Conservation (phyloP, 495 filamentous ascomycete species). For the Penicillium daleae region DNA sequence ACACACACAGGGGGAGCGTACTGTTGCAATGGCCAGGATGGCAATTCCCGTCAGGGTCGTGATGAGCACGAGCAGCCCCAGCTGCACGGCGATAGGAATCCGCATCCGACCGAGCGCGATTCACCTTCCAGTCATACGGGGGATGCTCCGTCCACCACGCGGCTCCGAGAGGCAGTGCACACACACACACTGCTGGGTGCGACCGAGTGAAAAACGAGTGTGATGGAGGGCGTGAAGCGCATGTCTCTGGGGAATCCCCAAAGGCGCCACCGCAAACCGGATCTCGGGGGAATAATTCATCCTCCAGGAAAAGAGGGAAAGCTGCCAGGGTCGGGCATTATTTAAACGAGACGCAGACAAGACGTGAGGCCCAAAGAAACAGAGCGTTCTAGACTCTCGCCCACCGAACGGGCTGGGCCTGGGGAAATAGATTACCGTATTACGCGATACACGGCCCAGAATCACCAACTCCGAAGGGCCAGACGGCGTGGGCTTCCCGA, state of each 20-base stretch:
- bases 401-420: no score
- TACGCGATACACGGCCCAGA: no score
- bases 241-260: not conserved
- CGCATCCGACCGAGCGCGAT: constrained; percentile 57
- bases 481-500: no score
- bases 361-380: no score
- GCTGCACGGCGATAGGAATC: constrained; percentile 81
- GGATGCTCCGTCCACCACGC: not conserved
- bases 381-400: no score
- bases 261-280: not conserved
- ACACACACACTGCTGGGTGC: no score
- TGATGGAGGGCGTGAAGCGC: not conserved
- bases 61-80: constrained; percentile 73
- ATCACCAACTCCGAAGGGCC: no score
- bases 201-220: constrained; percentile 3
- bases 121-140: not conserved
- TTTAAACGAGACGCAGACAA: no score
- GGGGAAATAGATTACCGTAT: no score
- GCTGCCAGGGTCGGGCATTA: no score
- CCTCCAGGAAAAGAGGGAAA: no score
- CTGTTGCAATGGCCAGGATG: constrained; percentile 67
- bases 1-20: constrained; percentile 25
- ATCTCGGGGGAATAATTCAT: not conserved
- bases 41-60: constrained; percentile 69
- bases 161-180: no score